phyloP scores from a whole-genome alignment of 805 yeast genomes.

The Saccharomycopsis amapae region DNA sequence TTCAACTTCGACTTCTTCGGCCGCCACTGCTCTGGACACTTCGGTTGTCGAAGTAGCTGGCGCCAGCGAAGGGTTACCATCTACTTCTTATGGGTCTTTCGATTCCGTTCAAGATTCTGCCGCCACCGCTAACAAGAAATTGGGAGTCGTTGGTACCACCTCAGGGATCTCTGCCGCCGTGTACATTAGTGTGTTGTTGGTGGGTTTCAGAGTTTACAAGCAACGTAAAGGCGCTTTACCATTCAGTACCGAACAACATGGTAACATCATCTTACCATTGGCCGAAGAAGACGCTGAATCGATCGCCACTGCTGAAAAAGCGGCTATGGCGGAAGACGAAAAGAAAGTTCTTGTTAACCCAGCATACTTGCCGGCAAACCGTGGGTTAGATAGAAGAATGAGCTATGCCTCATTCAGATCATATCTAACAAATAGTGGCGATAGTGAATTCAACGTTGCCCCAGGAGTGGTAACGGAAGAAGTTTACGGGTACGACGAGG shows the following conservation, averaged over 20 bases:
- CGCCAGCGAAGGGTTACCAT: constrained; percentile 22
- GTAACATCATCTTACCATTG: constrained; percentile 19
- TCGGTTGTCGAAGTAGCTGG: constrained; percentile 17
- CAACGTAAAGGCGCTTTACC: constrained; percentile 23
- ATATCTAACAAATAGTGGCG: constrained; percentile 11
- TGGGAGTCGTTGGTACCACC: constrained; percentile 37
- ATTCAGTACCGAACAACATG: constrained; percentile 18
- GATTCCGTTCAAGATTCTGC: constrained; percentile 26
- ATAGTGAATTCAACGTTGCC: constrained; percentile 2
- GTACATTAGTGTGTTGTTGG: constrained; percentile 23
- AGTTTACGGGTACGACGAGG: constrained; percentile 2
- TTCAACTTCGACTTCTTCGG: constrained; percentile 6
- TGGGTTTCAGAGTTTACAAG: constrained; percentile 28
- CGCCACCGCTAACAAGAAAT: constrained; percentile 28
- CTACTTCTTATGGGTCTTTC: constrained; percentile 20
- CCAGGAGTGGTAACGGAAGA: neutral
- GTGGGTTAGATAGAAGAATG: constrained; percentile 16
- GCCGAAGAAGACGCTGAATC: constrained; percentile 18
- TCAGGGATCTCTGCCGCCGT: constrained; percentile 22
- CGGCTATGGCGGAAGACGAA: constrained; percentile 7
- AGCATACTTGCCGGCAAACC: constrained; percentile 3
- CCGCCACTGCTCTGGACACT: constrained; percentile 5
- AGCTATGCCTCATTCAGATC: constrained; percentile 19
- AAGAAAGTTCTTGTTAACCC: constrained; percentile 18
- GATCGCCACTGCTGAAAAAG: neutral